Conservation (phyloP, 2,329 filamentous ascomycete species). For the Balansia obtecta region DNA sequence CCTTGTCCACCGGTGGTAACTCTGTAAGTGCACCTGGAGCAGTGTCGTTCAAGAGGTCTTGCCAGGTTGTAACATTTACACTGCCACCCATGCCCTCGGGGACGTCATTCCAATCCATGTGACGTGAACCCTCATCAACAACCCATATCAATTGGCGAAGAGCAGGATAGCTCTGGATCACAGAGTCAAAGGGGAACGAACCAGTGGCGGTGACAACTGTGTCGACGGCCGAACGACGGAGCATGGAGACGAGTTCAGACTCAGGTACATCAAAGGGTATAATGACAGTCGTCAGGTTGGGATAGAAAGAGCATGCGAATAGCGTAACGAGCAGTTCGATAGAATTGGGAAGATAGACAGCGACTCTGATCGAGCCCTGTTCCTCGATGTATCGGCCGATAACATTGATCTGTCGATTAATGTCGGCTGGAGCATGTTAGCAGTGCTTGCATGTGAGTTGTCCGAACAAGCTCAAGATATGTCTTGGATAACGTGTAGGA, state of each 20-base stretch:
- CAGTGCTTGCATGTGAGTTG: background rate
- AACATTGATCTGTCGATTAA: slow-evolving; percentile 78
- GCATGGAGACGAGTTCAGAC: slow-evolving; percentile 55
- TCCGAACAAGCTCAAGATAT: background rate
- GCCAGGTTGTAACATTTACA: slow-evolving; percentile 82
- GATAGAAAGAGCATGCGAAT: slow-evolving; percentile 82
- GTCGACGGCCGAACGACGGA: slow-evolving; percentile 64
- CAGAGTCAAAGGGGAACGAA: slow-evolving; percentile 65
- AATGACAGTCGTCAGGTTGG: slow-evolving; percentile 66
- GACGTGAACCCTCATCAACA: slow-evolving; percentile 76
- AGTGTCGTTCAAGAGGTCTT: slow-evolving; percentile 68
- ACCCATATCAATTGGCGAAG: slow-evolving; percentile 83
- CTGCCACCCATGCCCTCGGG: slow-evolving; percentile 63
- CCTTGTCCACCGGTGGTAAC: slow-evolving; percentile 50
- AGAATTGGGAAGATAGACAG: slow-evolving; percentile 86
- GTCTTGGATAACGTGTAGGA: too few species aligned
- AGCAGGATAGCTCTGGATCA: slow-evolving; percentile 55
- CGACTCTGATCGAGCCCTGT: slow-evolving; percentile 63
- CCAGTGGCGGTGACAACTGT: slow-evolving; percentile 76
- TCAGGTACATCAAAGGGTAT: slow-evolving; percentile 71
- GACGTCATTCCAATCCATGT: slow-evolving; percentile 91
- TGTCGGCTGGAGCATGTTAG: slow-evolving; percentile 36
- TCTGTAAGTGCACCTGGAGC: slow-evolving; percentile 45
- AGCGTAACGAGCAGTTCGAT: slow-evolving; percentile 72
- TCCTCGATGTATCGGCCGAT: slow-evolving; percentile 67